Evolutionary conservation across 129 eudicot genomes (phyloP), one percentile per base, ranked within the genome.

Genomic region (Tagetes patula): DNA sequence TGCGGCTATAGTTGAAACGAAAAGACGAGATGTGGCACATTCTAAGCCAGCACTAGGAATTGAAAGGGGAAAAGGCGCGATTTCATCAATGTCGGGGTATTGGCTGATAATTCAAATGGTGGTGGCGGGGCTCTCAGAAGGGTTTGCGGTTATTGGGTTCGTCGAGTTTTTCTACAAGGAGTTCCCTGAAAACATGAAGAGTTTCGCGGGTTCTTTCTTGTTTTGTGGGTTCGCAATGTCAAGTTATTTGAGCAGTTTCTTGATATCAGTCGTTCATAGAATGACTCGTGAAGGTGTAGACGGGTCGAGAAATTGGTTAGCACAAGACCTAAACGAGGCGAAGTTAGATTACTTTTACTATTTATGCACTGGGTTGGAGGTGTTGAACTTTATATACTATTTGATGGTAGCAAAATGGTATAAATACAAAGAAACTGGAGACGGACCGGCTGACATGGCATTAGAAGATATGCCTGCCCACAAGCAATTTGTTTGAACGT

Each of bases 301-400:
- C 9, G 75, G 71, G 55, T 47, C 78, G 1, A 72, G 53, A 8
- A 83, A 76, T 30, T 89, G 96, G 96, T 50, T 89, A 62, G 85
- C 96, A 0, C 85, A 89, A 43, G 96, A 89, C 64, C 69, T 86
- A 10, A 89, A 89, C 56, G 79, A 84, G 77, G 96, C 82, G 36
- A 86, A 79, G 77, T 70, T 89, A 49, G 91, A 86, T 55, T 43
- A 84, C 69, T 89, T 81, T 32, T 89, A 81, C 42, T 86, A 76
- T 72, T 36, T 84, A 37, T 30, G 75, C 41, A 80, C 64, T 12
- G 91, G 65, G 39, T 45, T 86, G 43, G 83, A 76, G 64, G 75
- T 68, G 1, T 36, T 86, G 13, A 89, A 89, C 71, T 52, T 84
- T 47, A 41, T 65, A 1, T 89, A 86, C 67, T 89, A 70, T 66